Evolutionary conservation across 306 rosid species (phyloP), one percentile per base, ranked within the genome.

Genomic region (Gillenia trifoliata): DNA sequence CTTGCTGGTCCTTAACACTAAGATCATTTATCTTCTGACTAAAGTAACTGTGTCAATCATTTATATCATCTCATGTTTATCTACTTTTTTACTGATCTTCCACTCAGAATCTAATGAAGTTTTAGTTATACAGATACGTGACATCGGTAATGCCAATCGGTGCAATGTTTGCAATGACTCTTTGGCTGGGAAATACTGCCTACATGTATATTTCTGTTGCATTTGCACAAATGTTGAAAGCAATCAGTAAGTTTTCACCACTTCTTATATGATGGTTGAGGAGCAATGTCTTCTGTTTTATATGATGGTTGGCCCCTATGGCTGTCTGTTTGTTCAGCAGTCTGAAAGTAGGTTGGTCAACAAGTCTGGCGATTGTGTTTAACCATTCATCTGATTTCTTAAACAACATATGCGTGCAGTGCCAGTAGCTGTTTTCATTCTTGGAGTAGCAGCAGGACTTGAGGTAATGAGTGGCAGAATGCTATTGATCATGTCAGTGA

Each of bases 161-260:
- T 74, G 97, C 96, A 72, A 92, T 87, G 93, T 94, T 94, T 84
- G 99, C 99, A 52, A 85, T 94, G 97, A 94, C 99, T 67, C 99
- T 94, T 81, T 94, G 97, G 99, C 89, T 94, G 78, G 99, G 99
- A 78, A 94, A 94, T 84, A 94, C 99, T 68, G 99, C 99, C 66
- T 94, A 94, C 85, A 83, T 94, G 71, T 94, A 94, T 84, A 90
- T 94, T 75, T 94, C 99, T 64, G 99, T 94, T 71, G 95, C 99
- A 40, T 94, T 94, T 70, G 97, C 99, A 29, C 99, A 94, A 77
- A 94, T 94, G 99, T 81, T 94, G 86, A 94, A 94, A 89, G 97
- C 99, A 75, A 89, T 94, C 75, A 94, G 99, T 94, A 90, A 89
- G 99, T 85, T 83, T 60, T 22, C 22, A 66, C 40, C 75, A 50